These are phyloP conservation scores for Jatropha multifida DNA, from an alignment of 441 rosid genomes.

Conservation along the genomic window DNA sequence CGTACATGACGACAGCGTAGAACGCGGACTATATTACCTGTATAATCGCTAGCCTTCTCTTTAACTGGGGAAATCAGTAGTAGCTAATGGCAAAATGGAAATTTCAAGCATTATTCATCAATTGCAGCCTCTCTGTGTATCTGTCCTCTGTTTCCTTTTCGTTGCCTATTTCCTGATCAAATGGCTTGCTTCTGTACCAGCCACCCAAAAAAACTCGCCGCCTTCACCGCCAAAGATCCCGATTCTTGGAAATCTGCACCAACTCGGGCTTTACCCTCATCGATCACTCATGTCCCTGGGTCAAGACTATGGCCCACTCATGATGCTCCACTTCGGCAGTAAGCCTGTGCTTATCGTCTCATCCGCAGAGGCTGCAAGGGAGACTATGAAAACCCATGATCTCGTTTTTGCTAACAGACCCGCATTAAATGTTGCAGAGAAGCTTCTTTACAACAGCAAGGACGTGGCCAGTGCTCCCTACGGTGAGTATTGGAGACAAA, in stretches of 20 bases:
- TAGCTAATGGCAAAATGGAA: not conserved
- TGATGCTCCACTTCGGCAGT: slow-evolving; percentile 41
- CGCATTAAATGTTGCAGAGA: not conserved
- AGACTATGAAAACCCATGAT: slow-evolving; percentile 50
- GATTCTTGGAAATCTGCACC: slow-evolving; percentile 32
- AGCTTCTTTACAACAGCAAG: slow-evolving; percentile 29
- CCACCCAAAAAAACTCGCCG: slow-evolving; percentile 8
- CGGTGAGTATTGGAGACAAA: slow-evolving; percentile 50
- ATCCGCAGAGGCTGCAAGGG: slow-evolving; percentile 31
- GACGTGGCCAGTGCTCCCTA: slow-evolving; percentile 37
- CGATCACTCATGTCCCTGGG: slow-evolving; percentile 33
- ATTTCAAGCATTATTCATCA: not conserved
- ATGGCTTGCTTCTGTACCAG: not conserved
- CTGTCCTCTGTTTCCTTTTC: not conserved
- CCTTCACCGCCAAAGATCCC: slow-evolving; percentile 19
- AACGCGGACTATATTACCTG: too few relatives aligned
- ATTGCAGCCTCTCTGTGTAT: not conserved
- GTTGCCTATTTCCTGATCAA: not conserved
- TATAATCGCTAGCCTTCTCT: too few relatives aligned
- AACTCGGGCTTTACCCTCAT: slow-evolving; percentile 26
- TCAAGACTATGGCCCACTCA: slow-evolving; percentile 39
- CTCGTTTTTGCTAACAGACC: slow-evolving; percentile 36
- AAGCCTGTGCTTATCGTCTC: slow-evolving; percentile 37
- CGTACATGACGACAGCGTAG: too few relatives aligned
- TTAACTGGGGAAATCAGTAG: not conserved